These are phyloP conservation scores for Colletotrichum musicola DNA, from an alignment of 2,329 filamentous ascomycete genomes.

Conservation along the genomic window DNA sequence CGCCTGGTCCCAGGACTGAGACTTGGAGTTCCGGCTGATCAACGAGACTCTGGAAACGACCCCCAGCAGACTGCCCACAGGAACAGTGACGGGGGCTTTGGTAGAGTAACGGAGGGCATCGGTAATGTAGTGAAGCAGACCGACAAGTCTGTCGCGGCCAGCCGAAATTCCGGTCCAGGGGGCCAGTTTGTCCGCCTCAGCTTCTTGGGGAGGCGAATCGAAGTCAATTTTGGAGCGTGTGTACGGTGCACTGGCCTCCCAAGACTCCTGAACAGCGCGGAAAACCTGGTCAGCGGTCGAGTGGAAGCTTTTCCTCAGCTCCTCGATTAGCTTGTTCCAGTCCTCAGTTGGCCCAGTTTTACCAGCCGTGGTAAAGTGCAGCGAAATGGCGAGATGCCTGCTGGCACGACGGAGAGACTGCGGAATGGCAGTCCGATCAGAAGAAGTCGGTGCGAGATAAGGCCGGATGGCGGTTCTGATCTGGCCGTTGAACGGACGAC, in stretches of 20 bases:
- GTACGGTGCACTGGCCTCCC: conserved; percentile 75
- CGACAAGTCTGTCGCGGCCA: conserved; percentile 77
- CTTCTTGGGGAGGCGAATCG: conserved; percentile 61
- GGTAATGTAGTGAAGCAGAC: conserved; percentile 74
- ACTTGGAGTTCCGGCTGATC: conserved; percentile 67
- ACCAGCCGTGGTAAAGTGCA: conserved; percentile 84
- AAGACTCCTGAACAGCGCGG: conserved; percentile 83
- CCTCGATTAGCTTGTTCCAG: conserved; percentile 77
- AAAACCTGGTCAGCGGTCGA: conserved; percentile 81
- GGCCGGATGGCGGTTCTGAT: conserved; percentile 71
- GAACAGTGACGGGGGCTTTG: conserved; percentile 73
- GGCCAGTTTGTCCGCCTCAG: conserved; percentile 66
- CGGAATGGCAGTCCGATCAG: conserved; percentile 64
- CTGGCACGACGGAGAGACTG: conserved; percentile 68
- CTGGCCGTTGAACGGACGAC: conserved; percentile 80
- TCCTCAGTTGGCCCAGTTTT: conserved; percentile 84
- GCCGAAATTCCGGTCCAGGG: conserved; percentile 81
- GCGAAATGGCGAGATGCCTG: conserved; percentile 74
- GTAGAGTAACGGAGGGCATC: conserved; percentile 75
- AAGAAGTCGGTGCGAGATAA: conserved; percentile 74
- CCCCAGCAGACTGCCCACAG: conserved; percentile 76
- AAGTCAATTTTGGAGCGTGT: conserved; percentile 56
- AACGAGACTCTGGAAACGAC: conserved; percentile 77
- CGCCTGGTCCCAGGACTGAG: conserved; percentile 60
- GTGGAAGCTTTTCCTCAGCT: conserved; percentile 75